Base-by-base conservation (phyloP, 2,329 filamentous ascomycete genomes). In the Trichocomaceae sp. region DNA sequence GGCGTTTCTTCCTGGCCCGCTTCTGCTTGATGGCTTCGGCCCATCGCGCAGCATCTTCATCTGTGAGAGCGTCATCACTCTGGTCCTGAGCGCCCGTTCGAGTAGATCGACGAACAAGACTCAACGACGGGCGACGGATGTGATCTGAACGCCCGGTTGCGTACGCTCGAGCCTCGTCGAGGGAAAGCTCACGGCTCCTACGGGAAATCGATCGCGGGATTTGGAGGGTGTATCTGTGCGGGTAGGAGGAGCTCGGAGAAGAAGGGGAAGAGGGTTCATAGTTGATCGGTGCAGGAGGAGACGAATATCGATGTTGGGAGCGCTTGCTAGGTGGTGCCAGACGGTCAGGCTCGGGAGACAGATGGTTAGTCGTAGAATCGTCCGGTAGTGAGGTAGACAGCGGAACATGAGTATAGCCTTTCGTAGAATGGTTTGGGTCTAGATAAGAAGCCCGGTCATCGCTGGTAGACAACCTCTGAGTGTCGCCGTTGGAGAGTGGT, bases 1-100 rank as follows among this genome's bases (percentile, higher is more conserved):
- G 87, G 62, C 85, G 81, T 71, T 84, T 82, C 76, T 91, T 93
- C 70, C 87, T 95, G 7, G 91, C 91, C 59, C 92, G 80, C 74
- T 95, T 96, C 68, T 95, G 89, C 63, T 89, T 85, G 65, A 96
- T 91, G 37, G 88, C 88, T 71, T 99, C 93, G 29, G 93, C 88
- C 89, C 90, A 97, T 54, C 90, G 83, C 56, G 88, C 80, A 37
- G 92, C 90, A 66, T 97, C 92, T 63, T 96, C 92, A 66, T 97
- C 92, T 17, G 86, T 88, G 2, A 85, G 79, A 19, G 91, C 76
- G 63, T 96, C 92, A 62, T 97, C 92, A 35, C 89, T 79, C 48
- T 88, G 77, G 63, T 97, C 91, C 1, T 90, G 93, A 64, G 91
- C 85, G 66, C 95, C 83, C 6, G 90, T 95, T 59, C 90, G 82